These are phyloP conservation scores for Pholiota molesta DNA, from an alignment of 768 basidiomycete species.

Conservation along the genomic window DNA sequence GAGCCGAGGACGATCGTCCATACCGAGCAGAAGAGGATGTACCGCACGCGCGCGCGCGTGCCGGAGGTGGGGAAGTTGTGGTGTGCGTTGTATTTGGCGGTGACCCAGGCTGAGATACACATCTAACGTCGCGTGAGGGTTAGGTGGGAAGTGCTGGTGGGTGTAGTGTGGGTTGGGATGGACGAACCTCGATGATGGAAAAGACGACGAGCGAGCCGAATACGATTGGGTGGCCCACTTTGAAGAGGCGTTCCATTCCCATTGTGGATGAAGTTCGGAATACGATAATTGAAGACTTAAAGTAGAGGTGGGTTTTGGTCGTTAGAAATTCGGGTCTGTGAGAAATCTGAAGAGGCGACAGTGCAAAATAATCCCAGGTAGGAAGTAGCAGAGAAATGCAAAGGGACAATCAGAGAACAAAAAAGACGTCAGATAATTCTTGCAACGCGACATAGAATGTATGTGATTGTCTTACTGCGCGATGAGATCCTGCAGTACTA, in stretches of 20 bases:
- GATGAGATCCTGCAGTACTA: background rate
- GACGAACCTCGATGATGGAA: constrained; percentile 62
- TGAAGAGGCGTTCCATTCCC: background rate
- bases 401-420: background rate
- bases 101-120: constrained; percentile 73
- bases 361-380: background rate
- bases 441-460: background rate
- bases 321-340: background rate
- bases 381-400: background rate
- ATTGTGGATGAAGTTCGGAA: background rate
- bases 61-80: constrained; percentile 50
- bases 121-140: constrained; percentile 42
- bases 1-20: constrained; percentile 68
- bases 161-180: background rate
- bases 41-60: constrained; percentile 66
- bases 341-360: background rate
- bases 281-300: background rate
- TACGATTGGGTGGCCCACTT: constrained; percentile 38
- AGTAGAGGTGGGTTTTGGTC: too few species aligned
- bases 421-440: background rate
- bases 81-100: constrained; percentile 57
- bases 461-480: background rate
- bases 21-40: constrained; percentile 68
- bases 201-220: constrained; percentile 61
- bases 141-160: background rate